phyloP scores from a whole-genome alignment of 352 stramenopile species.

The Pythium brachiatum region DNA sequence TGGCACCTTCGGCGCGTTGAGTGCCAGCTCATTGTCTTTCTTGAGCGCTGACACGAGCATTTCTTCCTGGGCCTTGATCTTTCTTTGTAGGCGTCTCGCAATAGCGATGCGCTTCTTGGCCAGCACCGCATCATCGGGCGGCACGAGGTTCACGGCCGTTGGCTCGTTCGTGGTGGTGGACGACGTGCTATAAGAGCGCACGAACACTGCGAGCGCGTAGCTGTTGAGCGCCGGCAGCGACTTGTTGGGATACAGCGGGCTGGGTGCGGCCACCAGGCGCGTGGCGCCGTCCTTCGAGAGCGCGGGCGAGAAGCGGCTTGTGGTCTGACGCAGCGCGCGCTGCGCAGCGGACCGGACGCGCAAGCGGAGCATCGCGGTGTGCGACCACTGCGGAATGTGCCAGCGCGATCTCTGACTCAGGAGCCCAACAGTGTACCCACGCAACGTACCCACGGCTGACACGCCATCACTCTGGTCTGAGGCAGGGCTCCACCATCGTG shows the following conservation, averaged over 20 bases:
- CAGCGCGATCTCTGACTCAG: no score
- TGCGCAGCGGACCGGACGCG: constrained; percentile 22
- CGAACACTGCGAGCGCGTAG: constrained; percentile 28
- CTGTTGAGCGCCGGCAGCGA: constrained; percentile 22
- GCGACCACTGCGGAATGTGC: no score
- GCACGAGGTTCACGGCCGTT: constrained; percentile 22
- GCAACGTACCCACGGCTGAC: no score
- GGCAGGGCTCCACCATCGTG: no score
- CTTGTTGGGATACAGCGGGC: not conserved
- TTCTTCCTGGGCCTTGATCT: constrained; percentile 80
- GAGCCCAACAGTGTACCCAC: no score
- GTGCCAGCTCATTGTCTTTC: constrained; percentile 80
- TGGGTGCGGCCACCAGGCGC: constrained; percentile 8
- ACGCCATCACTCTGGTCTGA: no score
- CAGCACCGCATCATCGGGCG: constrained; percentile 43
- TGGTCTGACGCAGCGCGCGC: constrained; percentile 9
- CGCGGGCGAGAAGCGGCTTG: constrained; percentile 3
- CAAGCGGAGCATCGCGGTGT: constrained; percentile 24
- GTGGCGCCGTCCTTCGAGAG: constrained; percentile 8
- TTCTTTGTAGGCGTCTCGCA: constrained; percentile 60
- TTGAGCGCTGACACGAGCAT: constrained; percentile 75
- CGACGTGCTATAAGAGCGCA: constrained; percentile 46
- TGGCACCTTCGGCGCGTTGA: constrained; percentile 72
- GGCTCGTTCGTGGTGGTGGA: constrained; percentile 31
- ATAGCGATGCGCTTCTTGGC: constrained; percentile 80